Evolutionary conservation across 2,329 filamentous ascomycete genomes (phyloP).

Genomic region (Claviceps pazoutovae): DNA sequence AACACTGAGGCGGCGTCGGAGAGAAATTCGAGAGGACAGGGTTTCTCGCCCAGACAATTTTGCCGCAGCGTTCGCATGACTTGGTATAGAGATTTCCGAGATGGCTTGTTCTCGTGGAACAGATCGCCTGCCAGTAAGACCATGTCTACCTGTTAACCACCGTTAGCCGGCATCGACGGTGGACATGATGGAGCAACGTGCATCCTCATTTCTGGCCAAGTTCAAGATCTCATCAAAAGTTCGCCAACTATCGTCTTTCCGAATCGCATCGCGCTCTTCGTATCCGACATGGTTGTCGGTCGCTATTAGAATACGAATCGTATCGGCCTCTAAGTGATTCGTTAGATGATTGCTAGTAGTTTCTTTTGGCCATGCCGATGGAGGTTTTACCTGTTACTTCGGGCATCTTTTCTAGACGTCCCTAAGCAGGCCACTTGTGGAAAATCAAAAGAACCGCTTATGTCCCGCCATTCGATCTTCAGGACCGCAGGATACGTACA

Average conservation of each 20-base stretch:
- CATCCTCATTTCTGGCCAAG: constrained; percentile 72
- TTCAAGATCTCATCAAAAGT: constrained; percentile 93
- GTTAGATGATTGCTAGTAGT: not conserved
- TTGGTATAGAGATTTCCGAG: constrained; percentile 88
- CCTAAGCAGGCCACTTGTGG: not conserved
- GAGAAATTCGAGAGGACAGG: constrained; percentile 86
- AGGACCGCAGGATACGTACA: no score
- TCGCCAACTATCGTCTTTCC: constrained; percentile 95
- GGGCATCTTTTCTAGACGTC: constrained; percentile 1
- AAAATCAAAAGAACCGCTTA: not conserved
- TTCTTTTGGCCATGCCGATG: no score
- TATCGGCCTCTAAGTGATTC: constrained; percentile 46
- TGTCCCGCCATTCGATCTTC: not conserved
- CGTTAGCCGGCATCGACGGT: not conserved
- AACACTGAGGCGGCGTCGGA: constrained; percentile 89
- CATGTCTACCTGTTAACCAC: constrained; percentile 62
- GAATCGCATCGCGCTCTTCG: constrained; percentile 80
- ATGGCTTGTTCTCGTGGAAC: constrained; percentile 97
- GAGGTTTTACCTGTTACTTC: constrained; percentile 3
- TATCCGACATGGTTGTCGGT: constrained; percentile 98
- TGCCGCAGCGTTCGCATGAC: constrained; percentile 89
- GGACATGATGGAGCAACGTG: constrained; percentile 15
- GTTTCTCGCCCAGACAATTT: constrained; percentile 91
- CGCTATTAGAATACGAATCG: constrained; percentile 83
- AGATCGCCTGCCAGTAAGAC: constrained; percentile 86